Evolutionary conservation across 1,284 basidiomycete species (phyloP).

Genomic region (Cryptococcus amylolentus): DNA sequence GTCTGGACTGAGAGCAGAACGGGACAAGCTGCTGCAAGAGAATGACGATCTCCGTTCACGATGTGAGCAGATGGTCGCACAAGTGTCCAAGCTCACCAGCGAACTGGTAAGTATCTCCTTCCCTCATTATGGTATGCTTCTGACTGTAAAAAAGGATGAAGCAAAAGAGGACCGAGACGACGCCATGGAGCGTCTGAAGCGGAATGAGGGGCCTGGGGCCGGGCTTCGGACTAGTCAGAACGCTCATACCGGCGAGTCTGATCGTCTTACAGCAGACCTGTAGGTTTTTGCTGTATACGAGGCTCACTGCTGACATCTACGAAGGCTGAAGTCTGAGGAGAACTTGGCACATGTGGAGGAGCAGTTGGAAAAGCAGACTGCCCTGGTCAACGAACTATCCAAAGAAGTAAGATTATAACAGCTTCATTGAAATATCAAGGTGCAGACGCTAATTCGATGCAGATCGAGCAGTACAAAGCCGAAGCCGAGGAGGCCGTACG

Average conservation of each 20-base stretch:
- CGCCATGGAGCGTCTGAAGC: slow-evolving; percentile 14
- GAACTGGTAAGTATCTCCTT: slow-evolving; percentile 22
- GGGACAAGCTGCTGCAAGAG: slow-evolving; percentile 38
- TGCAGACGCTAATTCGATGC: slow-evolving; percentile 1
- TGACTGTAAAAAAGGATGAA: slow-evolving; percentile 21
- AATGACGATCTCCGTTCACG: slow-evolving; percentile 38
- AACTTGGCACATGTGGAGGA: slow-evolving; percentile 73
- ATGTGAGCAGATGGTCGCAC: slow-evolving; percentile 37
- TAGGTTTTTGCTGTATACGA: slow-evolving; percentile 51
- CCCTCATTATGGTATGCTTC: not conserved
- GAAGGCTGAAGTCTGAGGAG: slow-evolving; percentile 66
- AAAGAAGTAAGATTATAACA: slow-evolving; percentile 52
- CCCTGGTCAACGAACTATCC: slow-evolving; percentile 66
- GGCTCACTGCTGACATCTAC: not conserved
- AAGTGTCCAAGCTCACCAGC: slow-evolving; percentile 38
- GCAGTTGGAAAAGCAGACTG: slow-evolving; percentile 72
- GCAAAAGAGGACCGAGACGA: slow-evolving; percentile 28
- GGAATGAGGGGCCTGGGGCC: slow-evolving; percentile 53
- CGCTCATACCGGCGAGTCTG: slow-evolving; percentile 58
- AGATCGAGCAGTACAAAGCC: slow-evolving; percentile 73
- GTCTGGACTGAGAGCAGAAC: slow-evolving; percentile 27
- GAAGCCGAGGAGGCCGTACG: slow-evolving; percentile 71
- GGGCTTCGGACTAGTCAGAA: slow-evolving; percentile 54
- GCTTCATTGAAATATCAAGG: not conserved
- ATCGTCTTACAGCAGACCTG: slow-evolving; percentile 72